Evolutionary conservation across 805 yeast genomes (phyloP).

Genomic region (Nakazawaea peltata): DNA sequence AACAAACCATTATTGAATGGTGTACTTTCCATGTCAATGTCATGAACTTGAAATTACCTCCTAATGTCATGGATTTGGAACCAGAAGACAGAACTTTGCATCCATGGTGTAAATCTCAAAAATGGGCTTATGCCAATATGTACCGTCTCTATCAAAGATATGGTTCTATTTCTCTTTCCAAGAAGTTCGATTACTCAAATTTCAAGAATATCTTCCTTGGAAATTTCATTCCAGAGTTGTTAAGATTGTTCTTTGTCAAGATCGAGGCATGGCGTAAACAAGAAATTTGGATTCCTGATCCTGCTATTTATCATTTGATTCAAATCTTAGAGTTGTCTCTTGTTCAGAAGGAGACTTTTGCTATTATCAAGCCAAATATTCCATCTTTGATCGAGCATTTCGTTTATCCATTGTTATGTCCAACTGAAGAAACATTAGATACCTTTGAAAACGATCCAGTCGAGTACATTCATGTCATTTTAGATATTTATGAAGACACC

Average conservation of each 20-base stretch:
- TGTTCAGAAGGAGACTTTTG: constrained; percentile 56
- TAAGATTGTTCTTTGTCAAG: constrained; percentile 54
- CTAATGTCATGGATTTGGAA: constrained; percentile 39
- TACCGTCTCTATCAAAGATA: constrained; percentile 66
- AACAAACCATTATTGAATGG: constrained; percentile 54
- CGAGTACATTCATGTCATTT: constrained; percentile 76
- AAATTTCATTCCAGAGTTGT: constrained; percentile 66
- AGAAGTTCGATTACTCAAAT: constrained; percentile 46
- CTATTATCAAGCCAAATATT: constrained; percentile 59
- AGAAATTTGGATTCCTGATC: constrained; percentile 60
- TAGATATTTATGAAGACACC: constrained; percentile 56
- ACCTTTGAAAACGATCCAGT: constrained; percentile 83
- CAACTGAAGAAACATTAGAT: constrained; percentile 64
- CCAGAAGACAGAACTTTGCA: constrained; percentile 41
- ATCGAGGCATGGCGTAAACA: constrained; percentile 68
- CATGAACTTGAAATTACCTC: constrained; percentile 53
- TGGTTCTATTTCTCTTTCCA: constrained; percentile 40
- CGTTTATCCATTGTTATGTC: constrained; percentile 72
- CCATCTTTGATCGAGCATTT: constrained; percentile 61
- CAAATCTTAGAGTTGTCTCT: constrained; percentile 57
- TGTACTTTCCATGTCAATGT: constrained; percentile 67
- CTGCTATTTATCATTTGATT: constrained; percentile 57
- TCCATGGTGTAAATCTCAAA: constrained; percentile 71
- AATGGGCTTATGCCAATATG: constrained; percentile 83
- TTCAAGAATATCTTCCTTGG: constrained; percentile 49